Evolutionary conservation across 139 green algal species (phyloP).

Genomic region (Tetraselmis chui): DNA sequence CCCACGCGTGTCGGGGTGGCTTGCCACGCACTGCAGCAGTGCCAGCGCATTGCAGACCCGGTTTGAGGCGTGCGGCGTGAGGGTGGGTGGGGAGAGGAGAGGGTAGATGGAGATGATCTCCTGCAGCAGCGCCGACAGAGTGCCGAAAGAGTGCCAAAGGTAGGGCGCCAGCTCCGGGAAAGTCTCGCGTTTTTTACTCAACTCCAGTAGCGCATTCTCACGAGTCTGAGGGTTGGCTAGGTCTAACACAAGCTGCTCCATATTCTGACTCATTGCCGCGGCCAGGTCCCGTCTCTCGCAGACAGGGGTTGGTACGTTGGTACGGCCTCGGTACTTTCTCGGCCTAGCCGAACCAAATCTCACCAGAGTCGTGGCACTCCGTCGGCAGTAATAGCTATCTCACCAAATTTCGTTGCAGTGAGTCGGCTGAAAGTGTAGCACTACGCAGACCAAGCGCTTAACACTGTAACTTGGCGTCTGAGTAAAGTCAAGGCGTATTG

Average conservation of each 20-base stretch:
- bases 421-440: too few species aligned
- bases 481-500: too few species aligned
- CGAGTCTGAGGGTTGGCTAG: slow-evolving; percentile 56
- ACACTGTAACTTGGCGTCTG: too few species aligned
- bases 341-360: too few species aligned
- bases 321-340: too few species aligned
- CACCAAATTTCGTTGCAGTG: too few species aligned
- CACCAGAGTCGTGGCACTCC: too few species aligned
- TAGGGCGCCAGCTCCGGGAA: slow-evolving; percentile 93
- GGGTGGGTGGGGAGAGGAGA: slow-evolving; percentile 78
- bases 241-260: slow-evolving; percentile 73
- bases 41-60: slow-evolving; percentile 96
- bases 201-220: slow-evolving; percentile 93
- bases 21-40: slow-evolving; percentile 95
- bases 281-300: too few species aligned
- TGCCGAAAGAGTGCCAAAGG: slow-evolving; percentile 96
- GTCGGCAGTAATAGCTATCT: too few species aligned
- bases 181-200: slow-evolving; percentile 93
- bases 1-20: slow-evolving; percentile 84
- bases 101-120: slow-evolving; percentile 98
- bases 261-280: background rate
- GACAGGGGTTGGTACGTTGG: too few species aligned
- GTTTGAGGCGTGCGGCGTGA: slow-evolving; percentile 93
- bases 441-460: too few species aligned
- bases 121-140: slow-evolving; percentile 89